A percentile compares a stretch with the other conserved stretches of the same genome.
Conservation (phyloP, 805 yeast species). For the Candida ipomoeae region DNA sequence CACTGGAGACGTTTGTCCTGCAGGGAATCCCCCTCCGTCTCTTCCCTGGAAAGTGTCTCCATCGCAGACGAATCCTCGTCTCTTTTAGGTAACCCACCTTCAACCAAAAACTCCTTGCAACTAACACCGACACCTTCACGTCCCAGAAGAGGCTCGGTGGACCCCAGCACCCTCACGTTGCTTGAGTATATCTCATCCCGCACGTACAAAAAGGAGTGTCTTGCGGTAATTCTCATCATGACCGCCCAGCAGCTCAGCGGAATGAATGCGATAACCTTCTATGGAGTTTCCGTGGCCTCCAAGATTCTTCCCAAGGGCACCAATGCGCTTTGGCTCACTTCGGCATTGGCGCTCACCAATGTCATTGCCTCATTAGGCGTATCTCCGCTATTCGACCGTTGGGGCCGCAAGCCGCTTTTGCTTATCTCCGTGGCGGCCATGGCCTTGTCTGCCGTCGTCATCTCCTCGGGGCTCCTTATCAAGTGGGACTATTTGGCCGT, state of each 20-base stretch:
- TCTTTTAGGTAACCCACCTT: background rate
- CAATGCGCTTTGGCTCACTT: conserved; percentile 18
- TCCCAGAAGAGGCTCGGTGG: conserved; percentile 20
- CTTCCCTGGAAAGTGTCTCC: no score
- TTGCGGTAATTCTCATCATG: conserved; percentile 34
- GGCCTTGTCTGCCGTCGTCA: conserved; percentile 22
- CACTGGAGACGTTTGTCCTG: conserved; percentile 33
- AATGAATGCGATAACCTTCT: conserved; percentile 24
- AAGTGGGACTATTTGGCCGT: conserved; percentile 19
- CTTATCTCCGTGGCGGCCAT: conserved; percentile 22
- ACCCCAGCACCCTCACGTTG: conserved; percentile 22
- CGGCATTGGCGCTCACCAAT: conserved; percentile 17
- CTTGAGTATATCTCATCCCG: conserved; percentile 19
- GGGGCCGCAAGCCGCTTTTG: conserved; percentile 26
- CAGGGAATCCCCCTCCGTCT: conserved; percentile 4
- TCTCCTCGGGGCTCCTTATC: conserved; percentile 23
- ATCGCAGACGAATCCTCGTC: conserved; percentile 3
- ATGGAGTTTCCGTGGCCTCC: conserved; percentile 21
- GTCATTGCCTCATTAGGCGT: conserved; percentile 15
- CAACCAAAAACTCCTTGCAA: background rate
- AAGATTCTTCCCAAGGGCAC: conserved; percentile 12
- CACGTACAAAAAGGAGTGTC: conserved; percentile 22
- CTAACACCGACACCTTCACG: background rate
- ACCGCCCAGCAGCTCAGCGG: conserved; percentile 35
- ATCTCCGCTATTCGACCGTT: conserved; percentile 18